Percentiles rank a stretch among this genome's conserved stretches.
Evolutionary conservation across 1,284 basidiomycete species (phyloP).

Genomic region (Fistulinella cinereoalba): DNA sequence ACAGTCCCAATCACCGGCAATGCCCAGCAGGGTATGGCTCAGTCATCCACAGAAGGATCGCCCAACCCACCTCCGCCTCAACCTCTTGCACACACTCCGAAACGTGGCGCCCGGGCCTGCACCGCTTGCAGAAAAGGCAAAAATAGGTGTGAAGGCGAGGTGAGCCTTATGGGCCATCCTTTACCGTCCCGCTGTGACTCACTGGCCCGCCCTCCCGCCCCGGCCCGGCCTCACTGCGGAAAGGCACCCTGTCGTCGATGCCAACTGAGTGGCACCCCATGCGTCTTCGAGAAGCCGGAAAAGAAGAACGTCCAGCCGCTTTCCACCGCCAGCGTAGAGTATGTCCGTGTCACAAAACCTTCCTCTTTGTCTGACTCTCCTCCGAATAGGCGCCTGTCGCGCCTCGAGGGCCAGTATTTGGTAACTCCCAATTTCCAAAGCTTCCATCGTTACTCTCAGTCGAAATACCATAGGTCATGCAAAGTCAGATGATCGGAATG

Average conservation of each 20-base stretch:
- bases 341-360: slow-evolving; percentile 11
- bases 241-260: slow-evolving; percentile 89
- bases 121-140: slow-evolving; percentile 86
- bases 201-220: slow-evolving; percentile 59
- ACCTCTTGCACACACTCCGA: slow-evolving; percentile 59
- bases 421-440: slow-evolving; percentile 41
- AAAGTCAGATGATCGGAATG: slow-evolving; percentile 89
- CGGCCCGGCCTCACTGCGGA: slow-evolving; percentile 52
- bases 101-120: slow-evolving; percentile 76
- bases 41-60: slow-evolving; percentile 22
- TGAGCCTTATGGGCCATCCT: slow-evolving; percentile 35
- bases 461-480: slow-evolving; percentile 57
- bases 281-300: slow-evolving; percentile 91
- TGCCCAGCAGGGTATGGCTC: slow-evolving; percentile 23
- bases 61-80: slow-evolving; percentile 17
- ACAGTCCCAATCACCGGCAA: slow-evolving; percentile 13
- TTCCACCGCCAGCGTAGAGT: slow-evolving; percentile 71
- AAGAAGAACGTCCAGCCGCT: slow-evolving; percentile 67
- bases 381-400: slow-evolving; percentile 63
- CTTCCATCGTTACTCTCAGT: slow-evolving; percentile 46
- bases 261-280: slow-evolving; percentile 76
- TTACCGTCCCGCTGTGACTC: slow-evolving; percentile 36
- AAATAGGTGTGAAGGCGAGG: slow-evolving; percentile 91
- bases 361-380: slow-evolving; percentile 17
- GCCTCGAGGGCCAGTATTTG: slow-evolving; percentile 80